Percentiles rank a stretch among this genome's conserved stretches.
Conservation (phyloP, 371 early-diverging fungal genomes). For the Apophysomyces sp. region DNA sequence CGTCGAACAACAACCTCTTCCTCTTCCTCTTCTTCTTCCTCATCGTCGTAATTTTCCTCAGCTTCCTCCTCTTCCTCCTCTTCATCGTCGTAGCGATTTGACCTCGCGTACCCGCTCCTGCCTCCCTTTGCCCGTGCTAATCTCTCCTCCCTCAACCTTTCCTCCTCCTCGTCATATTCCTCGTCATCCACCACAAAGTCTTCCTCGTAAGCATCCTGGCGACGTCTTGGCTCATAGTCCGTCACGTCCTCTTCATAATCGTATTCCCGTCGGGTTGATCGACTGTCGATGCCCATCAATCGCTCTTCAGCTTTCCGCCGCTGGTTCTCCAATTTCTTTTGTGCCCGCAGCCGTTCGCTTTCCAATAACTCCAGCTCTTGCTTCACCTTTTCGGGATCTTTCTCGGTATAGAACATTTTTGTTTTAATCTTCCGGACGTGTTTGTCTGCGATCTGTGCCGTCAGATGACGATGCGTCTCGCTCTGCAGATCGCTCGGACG, state of each 20-base stretch:
- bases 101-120: conserved; percentile 13
- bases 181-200: conserved; percentile 52
- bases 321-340: conserved; percentile 40
- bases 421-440: conserved; percentile 65
- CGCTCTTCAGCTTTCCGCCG: conserved; percentile 35
- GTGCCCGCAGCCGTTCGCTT: conserved; percentile 45
- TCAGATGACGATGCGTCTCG: conserved; percentile 65
- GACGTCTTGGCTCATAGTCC: conserved; percentile 4
- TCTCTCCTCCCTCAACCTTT: conserved; percentile 29
- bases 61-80: conserved; percentile 33
- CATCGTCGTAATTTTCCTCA: conserved; percentile 31
- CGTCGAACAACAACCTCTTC: conserved; percentile 24
- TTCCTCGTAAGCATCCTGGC: conserved; percentile 38
- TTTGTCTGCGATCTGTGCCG: conserved; percentile 63
- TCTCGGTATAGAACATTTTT: conserved; percentile 63
- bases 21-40: conserved; percentile 40
- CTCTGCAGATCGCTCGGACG: conserved; percentile 62
- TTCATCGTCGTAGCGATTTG: conserved; percentile 23
- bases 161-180: conserved; percentile 38
- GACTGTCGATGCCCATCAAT: conserved; percentile 13
- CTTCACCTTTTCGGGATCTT: conserved; percentile 54
- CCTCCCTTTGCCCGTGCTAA: conserved; percentile 27
- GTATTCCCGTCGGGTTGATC: conserved; percentile 5
- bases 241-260: conserved; percentile 6
- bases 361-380: conserved; percentile 41